These are phyloP conservation scores for Dendrobium catenatum DNA, from an alignment of 106 monocot species.

Conservation along the genomic window DNA sequence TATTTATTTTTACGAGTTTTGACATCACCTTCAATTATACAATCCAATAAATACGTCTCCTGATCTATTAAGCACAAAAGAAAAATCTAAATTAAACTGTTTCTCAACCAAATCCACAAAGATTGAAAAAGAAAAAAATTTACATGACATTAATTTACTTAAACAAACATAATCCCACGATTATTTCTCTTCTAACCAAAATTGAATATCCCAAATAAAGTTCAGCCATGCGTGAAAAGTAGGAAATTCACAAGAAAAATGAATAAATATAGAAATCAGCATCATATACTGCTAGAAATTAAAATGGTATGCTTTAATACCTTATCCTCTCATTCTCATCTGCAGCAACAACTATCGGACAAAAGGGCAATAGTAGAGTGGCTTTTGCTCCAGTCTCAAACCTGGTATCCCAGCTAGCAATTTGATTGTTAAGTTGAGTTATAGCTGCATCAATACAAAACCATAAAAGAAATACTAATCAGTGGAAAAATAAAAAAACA, in stretches of 20 bases:
- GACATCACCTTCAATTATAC: no score
- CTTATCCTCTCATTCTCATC: slow-evolving; percentile 91
- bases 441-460: slow-evolving; percentile 37
- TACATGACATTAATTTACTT: no score
- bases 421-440: slow-evolving; percentile 67
- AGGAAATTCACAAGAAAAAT: not conserved
- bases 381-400: slow-evolving; percentile 62
- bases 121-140: no score
- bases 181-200: not conserved
- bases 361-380: slow-evolving; percentile 63
- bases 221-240: not conserved
- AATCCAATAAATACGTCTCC: no score
- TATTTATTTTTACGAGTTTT: no score
- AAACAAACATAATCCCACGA: no score
- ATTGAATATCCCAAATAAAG: not conserved
- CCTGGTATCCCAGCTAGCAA: slow-evolving; percentile 88
- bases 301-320: slow-evolving; percentile 20
- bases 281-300: not conserved
- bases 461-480: slow-evolving; percentile 1
- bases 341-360: slow-evolving; percentile 86
- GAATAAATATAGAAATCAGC: not conserved
- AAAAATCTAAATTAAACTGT: no score
- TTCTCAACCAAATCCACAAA: no score
- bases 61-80: no score
- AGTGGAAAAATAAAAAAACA: slow-evolving; percentile 1